Conservation (phyloP, 139 green algal genomes). For the Chlorella sp. region DNA sequence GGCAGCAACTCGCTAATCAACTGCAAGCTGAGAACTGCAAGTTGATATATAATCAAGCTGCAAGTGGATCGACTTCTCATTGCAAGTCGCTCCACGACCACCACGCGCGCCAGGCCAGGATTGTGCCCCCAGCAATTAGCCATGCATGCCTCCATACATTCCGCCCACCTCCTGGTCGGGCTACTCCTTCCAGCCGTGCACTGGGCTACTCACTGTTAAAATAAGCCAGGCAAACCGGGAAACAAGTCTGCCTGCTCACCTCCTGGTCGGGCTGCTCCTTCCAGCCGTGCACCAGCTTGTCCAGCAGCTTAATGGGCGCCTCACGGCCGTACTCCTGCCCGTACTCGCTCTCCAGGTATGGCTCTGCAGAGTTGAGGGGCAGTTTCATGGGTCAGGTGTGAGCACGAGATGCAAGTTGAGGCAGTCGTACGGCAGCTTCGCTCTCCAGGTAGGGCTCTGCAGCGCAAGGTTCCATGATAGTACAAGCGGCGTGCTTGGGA, state of each 20-base stretch:
- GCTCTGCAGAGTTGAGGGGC: slow-evolving; percentile 1
- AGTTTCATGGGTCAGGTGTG: background rate
- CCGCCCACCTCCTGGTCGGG: slow-evolving; percentile 55
- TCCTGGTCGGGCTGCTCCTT: slow-evolving; percentile 48
- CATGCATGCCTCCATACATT: too few relatives aligned
- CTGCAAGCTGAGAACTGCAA: too few relatives aligned
- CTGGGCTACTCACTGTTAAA: slow-evolving; percentile 83
- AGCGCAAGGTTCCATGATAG: background rate
- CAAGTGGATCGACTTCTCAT: too few relatives aligned
- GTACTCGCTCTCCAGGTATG: slow-evolving; percentile 85
- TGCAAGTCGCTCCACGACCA: background rate
- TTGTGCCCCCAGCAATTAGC: too few relatives aligned
- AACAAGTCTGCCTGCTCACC: too few relatives aligned
- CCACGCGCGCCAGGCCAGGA: too few relatives aligned
- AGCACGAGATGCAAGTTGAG: too few relatives aligned
- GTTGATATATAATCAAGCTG: too few relatives aligned
- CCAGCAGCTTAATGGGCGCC: slow-evolving; percentile 90
- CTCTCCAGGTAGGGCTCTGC: slow-evolving; percentile 63
- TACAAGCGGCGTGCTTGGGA: background rate
- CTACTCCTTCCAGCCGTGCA: slow-evolving; percentile 33
- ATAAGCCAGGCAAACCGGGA: too few relatives aligned
- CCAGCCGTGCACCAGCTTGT: slow-evolving; percentile 63
- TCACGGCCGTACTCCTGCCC: slow-evolving; percentile 88
- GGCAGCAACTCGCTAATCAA: background rate
- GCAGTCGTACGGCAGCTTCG: slow-evolving; percentile 82